Conservation (phyloP, 306 rosid species). For the Dryas octopetala region DNA sequence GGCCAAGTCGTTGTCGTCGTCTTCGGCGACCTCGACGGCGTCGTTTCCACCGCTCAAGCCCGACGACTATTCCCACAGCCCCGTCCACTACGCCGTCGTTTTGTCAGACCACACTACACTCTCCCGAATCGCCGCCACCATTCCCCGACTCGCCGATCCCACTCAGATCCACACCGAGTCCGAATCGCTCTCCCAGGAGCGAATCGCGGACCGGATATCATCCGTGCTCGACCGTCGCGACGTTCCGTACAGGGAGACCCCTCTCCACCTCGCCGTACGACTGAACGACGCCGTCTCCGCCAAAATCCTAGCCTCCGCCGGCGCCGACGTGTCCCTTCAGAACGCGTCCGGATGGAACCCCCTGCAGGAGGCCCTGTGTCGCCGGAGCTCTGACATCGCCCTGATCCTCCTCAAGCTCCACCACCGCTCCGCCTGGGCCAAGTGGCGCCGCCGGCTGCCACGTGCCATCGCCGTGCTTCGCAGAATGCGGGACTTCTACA, state of each 20-base stretch:
- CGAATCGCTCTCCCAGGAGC: conserved; percentile 79
- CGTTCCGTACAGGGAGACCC: conserved; percentile 72
- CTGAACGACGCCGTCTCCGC: conserved; percentile 60
- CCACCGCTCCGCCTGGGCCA: conserved; percentile 85
- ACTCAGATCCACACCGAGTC: conserved; percentile 59
- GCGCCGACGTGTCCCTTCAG: conserved; percentile 83
- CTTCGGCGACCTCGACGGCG: conserved; percentile 31
- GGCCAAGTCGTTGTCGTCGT: conserved; percentile 48
- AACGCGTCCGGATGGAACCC: conserved; percentile 88
- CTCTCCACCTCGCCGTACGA: conserved; percentile 87
- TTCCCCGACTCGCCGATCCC: conserved; percentile 78
- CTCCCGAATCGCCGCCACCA: conserved; percentile 53
- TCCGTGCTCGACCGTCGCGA: conserved; percentile 84
- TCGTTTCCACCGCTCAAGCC: conserved; percentile 55
- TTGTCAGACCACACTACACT: conserved; percentile 53
- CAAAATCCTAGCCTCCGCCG: conserved; percentile 56
- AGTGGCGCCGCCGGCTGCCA: conserved; percentile 93
- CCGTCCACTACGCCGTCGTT: conserved; percentile 80
- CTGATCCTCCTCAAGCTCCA: conserved; percentile 62
- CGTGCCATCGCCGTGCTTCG: conserved; percentile 75
- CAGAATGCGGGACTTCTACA: conserved; percentile 91
- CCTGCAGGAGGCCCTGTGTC: conserved; percentile 81
- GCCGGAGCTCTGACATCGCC: conserved; percentile 72
- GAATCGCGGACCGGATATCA: conserved; percentile 66
- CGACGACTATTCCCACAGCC: conserved; percentile 65